Evolutionary conservation across 2,329 filamentous ascomycete genomes (phyloP).

Genomic region (Aspergillus hiratsukae): DNA sequence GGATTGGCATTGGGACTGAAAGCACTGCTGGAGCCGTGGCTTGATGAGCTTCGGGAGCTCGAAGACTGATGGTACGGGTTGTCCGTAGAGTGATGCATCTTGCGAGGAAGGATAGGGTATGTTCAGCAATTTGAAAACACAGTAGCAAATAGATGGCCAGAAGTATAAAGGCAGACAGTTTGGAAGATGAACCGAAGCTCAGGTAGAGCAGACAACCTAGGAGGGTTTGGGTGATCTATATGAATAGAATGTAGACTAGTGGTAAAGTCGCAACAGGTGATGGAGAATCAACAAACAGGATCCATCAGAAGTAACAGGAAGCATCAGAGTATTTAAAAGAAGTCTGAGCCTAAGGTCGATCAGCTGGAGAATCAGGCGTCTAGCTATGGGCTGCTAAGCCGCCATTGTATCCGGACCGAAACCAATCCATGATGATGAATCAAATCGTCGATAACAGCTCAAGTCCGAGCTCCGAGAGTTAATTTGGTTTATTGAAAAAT

Average conservation of each 20-base stretch:
- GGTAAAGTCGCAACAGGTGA: background rate
- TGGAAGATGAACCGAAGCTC: background rate
- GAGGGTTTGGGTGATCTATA: background rate
- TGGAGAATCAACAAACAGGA: slow-evolving; percentile 6
- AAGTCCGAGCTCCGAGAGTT: slow-evolving; percentile 15
- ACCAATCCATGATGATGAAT: slow-evolving; percentile 8
- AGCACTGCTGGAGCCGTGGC: slow-evolving; percentile 81
- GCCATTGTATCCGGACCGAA: slow-evolving; percentile 15
- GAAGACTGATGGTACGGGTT: slow-evolving; percentile 24
- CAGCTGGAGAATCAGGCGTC: slow-evolving; percentile 13
- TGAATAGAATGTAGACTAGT: background rate
- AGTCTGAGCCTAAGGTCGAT: slow-evolving; percentile 13
- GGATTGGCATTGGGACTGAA: slow-evolving; percentile 92
- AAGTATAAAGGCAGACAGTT: background rate
- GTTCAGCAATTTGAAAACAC: background rate
- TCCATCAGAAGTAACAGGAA: slow-evolving; percentile 9
- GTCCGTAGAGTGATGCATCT: slow-evolving; percentile 30
- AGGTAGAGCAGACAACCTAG: background rate
- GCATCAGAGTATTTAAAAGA: slow-evolving; percentile 15
- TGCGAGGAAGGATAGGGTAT: slow-evolving; percentile 6
- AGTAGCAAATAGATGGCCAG: background rate
- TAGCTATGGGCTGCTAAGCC: slow-evolving; percentile 20
- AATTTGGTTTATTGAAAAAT: background rate
- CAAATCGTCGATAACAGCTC: slow-evolving; percentile 19
- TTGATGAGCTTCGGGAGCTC: slow-evolving; percentile 61